Percentiles rank a stretch among this genome's conserved stretches.
phyloP scores from a whole-genome alignment of 78 protist species.

The Capsaspora owczarzaki region DNA sequence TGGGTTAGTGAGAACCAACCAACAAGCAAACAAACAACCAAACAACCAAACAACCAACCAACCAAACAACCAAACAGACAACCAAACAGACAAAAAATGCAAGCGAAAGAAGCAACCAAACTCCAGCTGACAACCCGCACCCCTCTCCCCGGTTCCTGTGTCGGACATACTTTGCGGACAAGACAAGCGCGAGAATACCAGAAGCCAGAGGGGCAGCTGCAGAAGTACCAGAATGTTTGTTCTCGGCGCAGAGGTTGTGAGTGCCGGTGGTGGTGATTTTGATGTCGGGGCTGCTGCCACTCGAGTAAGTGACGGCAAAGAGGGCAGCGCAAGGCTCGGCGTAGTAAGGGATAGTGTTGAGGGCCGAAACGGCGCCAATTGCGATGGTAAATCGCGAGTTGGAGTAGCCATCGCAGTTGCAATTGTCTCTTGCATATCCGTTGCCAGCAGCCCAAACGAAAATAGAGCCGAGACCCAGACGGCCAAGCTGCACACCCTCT shows the following conservation, averaged over 20 bases:
- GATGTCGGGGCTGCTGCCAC: background rate
- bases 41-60: too few species aligned
- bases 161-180: conserved; percentile 14
- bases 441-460: conserved; percentile 14
- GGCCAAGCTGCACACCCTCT: background rate
- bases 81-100: too few species aligned
- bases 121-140: too few species aligned
- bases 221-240: conserved; percentile 35
- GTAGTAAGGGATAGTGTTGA: background rate
- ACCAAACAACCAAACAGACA: too few species aligned
- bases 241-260: conserved; percentile 11
- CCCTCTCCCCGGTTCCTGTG: too few species aligned
- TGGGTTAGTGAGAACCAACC: too few species aligned
- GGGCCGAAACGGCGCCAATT: background rate
- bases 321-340: background rate
- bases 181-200: conserved; percentile 20
- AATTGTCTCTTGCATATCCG: conserved; percentile 5
- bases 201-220: conserved; percentile 42
- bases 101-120: too few species aligned
- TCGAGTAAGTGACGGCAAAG: background rate
- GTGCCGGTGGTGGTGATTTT: conserved; percentile 24
- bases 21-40: too few species aligned
- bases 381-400: background rate
- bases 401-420: conserved; percentile 16
- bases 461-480: background rate